Base-by-base conservation (phyloP, 768 basidiomycete species). In the Agaricus bisporus region DNA sequence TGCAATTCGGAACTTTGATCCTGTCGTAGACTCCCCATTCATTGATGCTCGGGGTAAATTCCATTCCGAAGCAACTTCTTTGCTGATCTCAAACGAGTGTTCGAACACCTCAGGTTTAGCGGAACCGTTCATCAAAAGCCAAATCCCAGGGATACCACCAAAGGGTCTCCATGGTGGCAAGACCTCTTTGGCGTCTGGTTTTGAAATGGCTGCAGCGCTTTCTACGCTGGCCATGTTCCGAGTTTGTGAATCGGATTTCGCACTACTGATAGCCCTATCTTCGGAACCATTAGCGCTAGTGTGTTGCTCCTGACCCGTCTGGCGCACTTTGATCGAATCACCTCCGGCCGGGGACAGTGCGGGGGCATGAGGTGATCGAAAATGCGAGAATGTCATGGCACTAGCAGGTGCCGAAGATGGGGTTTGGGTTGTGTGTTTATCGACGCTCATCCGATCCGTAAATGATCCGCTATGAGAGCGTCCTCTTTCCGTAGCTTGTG, bases 101-200 rank as follows among this genome's bases (percentile, higher is more conserved):
- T 69, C 68, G 43, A 70, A 28, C 15, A 72, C 67, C 38, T 63
- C 66, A n/a, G 72, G 50, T 25, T 62, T 52, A n/a, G 58, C 37
- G 6, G 66, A 63, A 9, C 70, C 74, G 3, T 59, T 54, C 50
- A 68, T 68, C 29, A 65, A 58, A 45, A 72, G 63, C 74, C 75
- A 77, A 6, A 76, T 49, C 5, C 74, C 74, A 46, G 75, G 75
- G 26, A 75, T 64, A 54, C 65, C 60, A 49, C 70, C 63, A 52
- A 66, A 71, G 8, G 70, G 65, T 37, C 42, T 32, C 46, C 45
- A 48, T 6, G 38, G 8, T 15, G 15, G 41, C 20, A 12, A 18
- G 6, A n/a, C 17, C 18, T 43, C 38, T 28, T 5, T 41, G 15
- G 1, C 26, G 10, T 36, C 36, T 4, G 26, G 25, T 14, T 32